Conservation (phyloP, 2,329 filamentous ascomycete genomes). For the Monilinia fructicola region DNA sequence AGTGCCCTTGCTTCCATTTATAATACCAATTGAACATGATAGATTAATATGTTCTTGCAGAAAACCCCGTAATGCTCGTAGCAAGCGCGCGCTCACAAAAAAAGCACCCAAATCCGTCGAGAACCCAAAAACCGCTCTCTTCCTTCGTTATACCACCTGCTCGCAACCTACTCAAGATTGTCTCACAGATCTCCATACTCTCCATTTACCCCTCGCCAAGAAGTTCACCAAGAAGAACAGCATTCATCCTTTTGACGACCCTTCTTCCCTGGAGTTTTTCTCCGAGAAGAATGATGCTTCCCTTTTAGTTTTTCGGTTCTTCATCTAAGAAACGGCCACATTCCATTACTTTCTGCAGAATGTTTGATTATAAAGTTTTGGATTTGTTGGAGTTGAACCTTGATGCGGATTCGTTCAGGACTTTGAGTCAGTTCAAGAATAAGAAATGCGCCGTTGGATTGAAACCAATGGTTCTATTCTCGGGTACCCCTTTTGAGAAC, state of each 20-base stretch:
- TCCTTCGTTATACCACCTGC: slow-evolving; percentile 84
- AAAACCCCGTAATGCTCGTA: slow-evolving; percentile 79
- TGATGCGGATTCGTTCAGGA: slow-evolving; percentile 69
- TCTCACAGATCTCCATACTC: slow-evolving; percentile 77
- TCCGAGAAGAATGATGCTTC: slow-evolving; percentile 93
- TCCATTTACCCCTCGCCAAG: slow-evolving; percentile 81
- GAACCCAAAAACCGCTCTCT: slow-evolving; percentile 85
- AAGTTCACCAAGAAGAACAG: slow-evolving; percentile 97
- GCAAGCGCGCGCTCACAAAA: slow-evolving; percentile 91
- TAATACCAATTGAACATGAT: not conserved
- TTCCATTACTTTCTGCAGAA: slow-evolving; percentile 76
- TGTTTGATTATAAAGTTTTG: slow-evolving; percentile 81
- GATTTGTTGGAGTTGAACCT: slow-evolving; percentile 94
- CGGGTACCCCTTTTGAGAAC: slow-evolving; percentile 83
- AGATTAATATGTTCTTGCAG: slow-evolving; percentile 41
- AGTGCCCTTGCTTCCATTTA: not conserved
- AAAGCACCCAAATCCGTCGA: slow-evolving; percentile 85
- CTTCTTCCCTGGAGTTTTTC: slow-evolving; percentile 88
- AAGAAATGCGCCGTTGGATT: slow-evolving; percentile 75
- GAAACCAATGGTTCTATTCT: slow-evolving; percentile 89
- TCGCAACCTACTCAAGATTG: slow-evolving; percentile 81
- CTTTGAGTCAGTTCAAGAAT: slow-evolving; percentile 72
- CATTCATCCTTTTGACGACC: slow-evolving; percentile 91
- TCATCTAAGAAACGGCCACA: slow-evolving; percentile 96
- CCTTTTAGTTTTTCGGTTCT: slow-evolving; percentile 76